Evolutionary conservation across 2,329 filamentous ascomycete genomes (phyloP).

Genomic region (Myriosclerotinia curreyana): DNA sequence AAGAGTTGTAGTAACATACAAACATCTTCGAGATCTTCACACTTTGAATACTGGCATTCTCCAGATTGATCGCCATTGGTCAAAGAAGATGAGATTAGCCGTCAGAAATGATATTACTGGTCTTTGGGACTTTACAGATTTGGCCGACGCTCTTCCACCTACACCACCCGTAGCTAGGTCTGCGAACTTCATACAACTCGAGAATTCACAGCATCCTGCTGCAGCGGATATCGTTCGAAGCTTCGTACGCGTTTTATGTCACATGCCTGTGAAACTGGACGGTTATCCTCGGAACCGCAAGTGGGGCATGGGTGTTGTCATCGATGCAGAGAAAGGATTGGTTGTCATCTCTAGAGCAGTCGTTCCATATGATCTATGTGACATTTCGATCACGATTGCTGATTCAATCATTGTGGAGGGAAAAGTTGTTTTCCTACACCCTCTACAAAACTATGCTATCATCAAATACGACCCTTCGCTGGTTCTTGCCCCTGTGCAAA

Average conservation of each 20-base stretch:
- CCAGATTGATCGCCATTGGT: slow-evolving; percentile 93
- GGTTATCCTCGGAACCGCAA: slow-evolving; percentile 95
- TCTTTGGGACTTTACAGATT: slow-evolving; percentile 89
- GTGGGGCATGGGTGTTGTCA: slow-evolving; percentile 94
- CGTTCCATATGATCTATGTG: slow-evolving; percentile 93
- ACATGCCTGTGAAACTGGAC: slow-evolving; percentile 93
- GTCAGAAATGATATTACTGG: slow-evolving; percentile 86
- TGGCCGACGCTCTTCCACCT: slow-evolving; percentile 77
- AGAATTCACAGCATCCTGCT: slow-evolving; percentile 81
- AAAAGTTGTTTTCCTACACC: slow-evolving; percentile 93
- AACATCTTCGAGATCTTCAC: slow-evolving; percentile 91
- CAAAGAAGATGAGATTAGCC: slow-evolving; percentile 88
- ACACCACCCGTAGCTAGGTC: slow-evolving; percentile 68
- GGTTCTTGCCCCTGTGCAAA: slow-evolving; percentile 91
- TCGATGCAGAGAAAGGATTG: slow-evolving; percentile 92
- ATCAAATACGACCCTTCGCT: slow-evolving; percentile 91
- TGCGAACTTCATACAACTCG: slow-evolving; percentile 88
- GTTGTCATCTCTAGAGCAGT: slow-evolving; percentile 93
- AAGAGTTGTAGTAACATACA: slow-evolving; percentile 90
- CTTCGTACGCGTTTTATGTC: slow-evolving; percentile 89
- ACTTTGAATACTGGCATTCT: slow-evolving; percentile 91
- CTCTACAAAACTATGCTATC: slow-evolving; percentile 93
- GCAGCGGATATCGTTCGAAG: slow-evolving; percentile 93
- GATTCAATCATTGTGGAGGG: slow-evolving; percentile 93
- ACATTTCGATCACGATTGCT: slow-evolving; percentile 93